phyloP scores from a whole-genome alignment of 495 filamentous ascomycete species.

The Poronia punctata region DNA sequence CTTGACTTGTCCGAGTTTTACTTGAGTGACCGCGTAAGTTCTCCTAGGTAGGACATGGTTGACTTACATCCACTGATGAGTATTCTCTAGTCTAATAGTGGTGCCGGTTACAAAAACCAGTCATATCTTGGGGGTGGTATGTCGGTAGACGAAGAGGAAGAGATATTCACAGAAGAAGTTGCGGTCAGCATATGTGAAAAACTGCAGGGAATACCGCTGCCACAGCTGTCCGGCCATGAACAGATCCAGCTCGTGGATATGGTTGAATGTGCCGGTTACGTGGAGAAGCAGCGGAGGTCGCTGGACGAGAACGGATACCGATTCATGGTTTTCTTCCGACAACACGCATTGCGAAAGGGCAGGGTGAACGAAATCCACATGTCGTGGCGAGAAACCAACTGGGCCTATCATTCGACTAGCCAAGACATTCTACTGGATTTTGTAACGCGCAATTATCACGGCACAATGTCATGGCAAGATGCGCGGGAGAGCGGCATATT shows the following conservation, averaged over 20 bases:
- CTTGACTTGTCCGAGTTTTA: slow-evolving; percentile 70
- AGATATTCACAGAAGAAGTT: slow-evolving; percentile 63
- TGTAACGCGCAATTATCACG: slow-evolving; percentile 72
- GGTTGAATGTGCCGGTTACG: slow-evolving; percentile 78
- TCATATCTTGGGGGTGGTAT: slow-evolving; percentile 21
- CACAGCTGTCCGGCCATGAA: slow-evolving; percentile 78
- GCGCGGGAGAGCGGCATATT: slow-evolving; percentile 86
- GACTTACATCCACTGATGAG: too few relatives aligned
- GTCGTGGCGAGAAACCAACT: slow-evolving; percentile 89
- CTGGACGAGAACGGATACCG: slow-evolving; percentile 91
- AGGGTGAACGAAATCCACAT: slow-evolving; percentile 60
- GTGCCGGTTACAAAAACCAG: slow-evolving; percentile 10
- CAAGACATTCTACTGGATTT: slow-evolving; percentile 91
- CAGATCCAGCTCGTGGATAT: slow-evolving; percentile 85
- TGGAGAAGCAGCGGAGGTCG: slow-evolving; percentile 82
- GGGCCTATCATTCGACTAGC: slow-evolving; percentile 86
- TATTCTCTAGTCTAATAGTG: slow-evolving; percentile 19
- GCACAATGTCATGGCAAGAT: slow-evolving; percentile 72
- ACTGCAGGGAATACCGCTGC: slow-evolving; percentile 65
- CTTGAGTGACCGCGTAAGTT: slow-evolving; percentile 12
- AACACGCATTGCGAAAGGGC: slow-evolving; percentile 66
- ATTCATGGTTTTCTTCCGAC: slow-evolving; percentile 83
- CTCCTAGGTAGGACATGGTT: neutral
- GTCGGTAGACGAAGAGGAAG: slow-evolving; percentile 47
- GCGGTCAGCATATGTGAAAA: slow-evolving; percentile 69